Evolutionary conservation across 1,284 basidiomycete genomes (phyloP).

Genomic region (Neolentinus lepideus): DNA sequence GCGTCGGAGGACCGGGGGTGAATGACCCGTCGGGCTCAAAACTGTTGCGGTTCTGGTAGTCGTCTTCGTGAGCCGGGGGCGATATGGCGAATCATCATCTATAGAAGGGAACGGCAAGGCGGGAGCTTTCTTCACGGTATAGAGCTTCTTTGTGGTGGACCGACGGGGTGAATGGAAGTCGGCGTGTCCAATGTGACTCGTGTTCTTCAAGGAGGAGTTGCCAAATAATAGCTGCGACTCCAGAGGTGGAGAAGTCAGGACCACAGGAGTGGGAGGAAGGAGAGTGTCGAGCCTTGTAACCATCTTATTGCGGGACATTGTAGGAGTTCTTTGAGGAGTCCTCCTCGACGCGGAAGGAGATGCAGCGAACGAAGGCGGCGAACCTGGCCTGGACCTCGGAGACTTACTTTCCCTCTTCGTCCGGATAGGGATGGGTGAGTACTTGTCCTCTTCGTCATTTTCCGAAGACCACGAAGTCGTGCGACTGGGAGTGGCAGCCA

Average conservation of each 20-base stretch:
- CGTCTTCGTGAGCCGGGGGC: conserved; percentile 17
- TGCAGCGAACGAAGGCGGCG: not conserved
- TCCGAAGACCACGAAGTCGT: conserved; percentile 16
- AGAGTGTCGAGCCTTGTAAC: conserved; percentile 18
- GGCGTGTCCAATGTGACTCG: conserved; percentile 5
- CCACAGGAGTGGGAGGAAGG: conserved; percentile 24
- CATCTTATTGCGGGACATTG: not conserved
- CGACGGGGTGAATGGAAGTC: not conserved
- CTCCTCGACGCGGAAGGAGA: conserved; percentile 1
- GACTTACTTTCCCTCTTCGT: conserved; percentile 12
- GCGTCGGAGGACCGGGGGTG: conserved; percentile 2
- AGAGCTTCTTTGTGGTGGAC: not conserved
- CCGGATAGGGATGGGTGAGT: conserved; percentile 22
- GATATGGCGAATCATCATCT: conserved; percentile 13
- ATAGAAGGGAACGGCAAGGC: conserved; percentile 20
- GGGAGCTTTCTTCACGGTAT: conserved; percentile 11
- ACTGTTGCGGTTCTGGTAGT: conserved; percentile 1
- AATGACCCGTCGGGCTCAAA: not conserved
- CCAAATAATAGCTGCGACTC: conserved; percentile 26
- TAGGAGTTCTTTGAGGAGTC: not conserved
- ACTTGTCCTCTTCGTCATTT: conserved; percentile 15
- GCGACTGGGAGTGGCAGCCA: conserved; percentile 3
- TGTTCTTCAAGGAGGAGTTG: conserved; percentile 9
- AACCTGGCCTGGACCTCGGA: conserved; percentile 1
- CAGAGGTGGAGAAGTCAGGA: conserved; percentile 24